Conservation (phyloP, 179 eudicot genomes). For the Nepenthes alata region DNA sequence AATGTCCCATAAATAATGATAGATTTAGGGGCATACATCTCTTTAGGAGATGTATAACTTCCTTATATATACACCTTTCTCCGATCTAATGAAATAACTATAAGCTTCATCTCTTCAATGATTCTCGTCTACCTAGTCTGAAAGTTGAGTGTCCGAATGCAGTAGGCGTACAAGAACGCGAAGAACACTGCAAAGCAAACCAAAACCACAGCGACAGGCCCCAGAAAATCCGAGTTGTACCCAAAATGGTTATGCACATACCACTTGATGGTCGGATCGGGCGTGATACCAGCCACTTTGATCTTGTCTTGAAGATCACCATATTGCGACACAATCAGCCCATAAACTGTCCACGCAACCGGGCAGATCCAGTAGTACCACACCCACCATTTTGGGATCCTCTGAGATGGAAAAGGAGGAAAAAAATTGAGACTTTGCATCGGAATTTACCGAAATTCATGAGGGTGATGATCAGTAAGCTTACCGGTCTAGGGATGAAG, state of each 20-base stretch:
- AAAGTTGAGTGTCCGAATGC: slow-evolving; percentile 65
- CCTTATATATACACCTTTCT: too few relatives aligned
- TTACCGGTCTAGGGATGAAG: slow-evolving; percentile 81
- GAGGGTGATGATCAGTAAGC: background rate
- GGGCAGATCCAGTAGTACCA: slow-evolving; percentile 98
- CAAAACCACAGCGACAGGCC: slow-evolving; percentile 58
- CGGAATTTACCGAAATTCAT: too few relatives aligned
- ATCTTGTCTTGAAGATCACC: slow-evolving; percentile 48
- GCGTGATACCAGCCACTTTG: slow-evolving; percentile 30
- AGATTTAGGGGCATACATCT: too few relatives aligned
- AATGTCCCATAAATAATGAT: too few relatives aligned
- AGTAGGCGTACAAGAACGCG: slow-evolving; percentile 60
- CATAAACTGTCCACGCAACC: slow-evolving; percentile 88
- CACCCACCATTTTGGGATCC: slow-evolving; percentile 83
- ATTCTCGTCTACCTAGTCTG: slow-evolving; percentile 45
- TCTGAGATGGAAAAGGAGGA: slow-evolving; percentile 25
- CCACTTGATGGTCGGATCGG: slow-evolving; percentile 31
- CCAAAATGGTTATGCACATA: slow-evolving; percentile 55
- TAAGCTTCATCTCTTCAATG: too few relatives aligned
- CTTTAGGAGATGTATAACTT: too few relatives aligned
- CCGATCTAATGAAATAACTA: too few relatives aligned
- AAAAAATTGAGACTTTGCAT: background rate
- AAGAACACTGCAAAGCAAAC: slow-evolving; percentile 59
- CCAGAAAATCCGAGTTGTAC: slow-evolving; percentile 56
- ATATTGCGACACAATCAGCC: slow-evolving; percentile 71